Evolutionary conservation across 2,329 filamentous ascomycete genomes (phyloP).

Genomic region (Penicillium paneum): DNA sequence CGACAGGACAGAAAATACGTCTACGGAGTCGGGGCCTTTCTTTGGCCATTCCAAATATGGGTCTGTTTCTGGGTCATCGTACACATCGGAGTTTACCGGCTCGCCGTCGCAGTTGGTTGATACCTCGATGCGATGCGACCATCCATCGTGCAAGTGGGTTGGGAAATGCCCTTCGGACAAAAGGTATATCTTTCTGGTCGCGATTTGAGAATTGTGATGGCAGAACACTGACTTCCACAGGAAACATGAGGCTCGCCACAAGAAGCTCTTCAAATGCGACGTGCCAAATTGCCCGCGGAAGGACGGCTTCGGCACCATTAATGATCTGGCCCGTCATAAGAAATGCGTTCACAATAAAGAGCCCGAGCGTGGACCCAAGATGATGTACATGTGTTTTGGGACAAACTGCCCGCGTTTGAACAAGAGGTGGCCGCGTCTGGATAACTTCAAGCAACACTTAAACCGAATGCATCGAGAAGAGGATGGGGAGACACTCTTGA

Average conservation of each 20-base stretch:
- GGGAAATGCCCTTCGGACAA: constrained; percentile 43
- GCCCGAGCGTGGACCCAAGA: constrained; percentile 46
- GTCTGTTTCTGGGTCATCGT: constrained; percentile 8
- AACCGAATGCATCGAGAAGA: constrained; percentile 61
- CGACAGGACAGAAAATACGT: constrained; percentile 20
- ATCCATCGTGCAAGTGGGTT: constrained; percentile 32
- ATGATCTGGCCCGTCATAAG: constrained; percentile 78
- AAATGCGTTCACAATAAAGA: constrained; percentile 64
- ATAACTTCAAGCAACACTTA: constrained; percentile 84
- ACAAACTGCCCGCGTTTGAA: constrained; percentile 55
- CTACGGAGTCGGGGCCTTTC: constrained; percentile 16
- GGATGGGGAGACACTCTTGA: constrained; percentile 46
- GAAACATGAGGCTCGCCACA: constrained; percentile 71
- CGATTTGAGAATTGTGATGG: neutral
- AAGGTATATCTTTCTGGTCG: constrained; percentile 27
- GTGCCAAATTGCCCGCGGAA: constrained; percentile 55
- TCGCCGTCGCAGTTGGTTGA: constrained; percentile 54
- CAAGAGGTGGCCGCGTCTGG: constrained; percentile 75
- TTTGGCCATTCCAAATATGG: constrained; percentile 18
- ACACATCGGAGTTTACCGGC: constrained; percentile 35
- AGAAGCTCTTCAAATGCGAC: constrained; percentile 63
- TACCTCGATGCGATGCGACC: constrained; percentile 30
- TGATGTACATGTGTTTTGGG: constrained; percentile 60
- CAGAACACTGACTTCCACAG: constrained; percentile 46
- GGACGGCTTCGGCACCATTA: constrained; percentile 72